Conservation (phyloP, 1,284 basidiomycete species). For the Salmacisia buchloeana region DNA sequence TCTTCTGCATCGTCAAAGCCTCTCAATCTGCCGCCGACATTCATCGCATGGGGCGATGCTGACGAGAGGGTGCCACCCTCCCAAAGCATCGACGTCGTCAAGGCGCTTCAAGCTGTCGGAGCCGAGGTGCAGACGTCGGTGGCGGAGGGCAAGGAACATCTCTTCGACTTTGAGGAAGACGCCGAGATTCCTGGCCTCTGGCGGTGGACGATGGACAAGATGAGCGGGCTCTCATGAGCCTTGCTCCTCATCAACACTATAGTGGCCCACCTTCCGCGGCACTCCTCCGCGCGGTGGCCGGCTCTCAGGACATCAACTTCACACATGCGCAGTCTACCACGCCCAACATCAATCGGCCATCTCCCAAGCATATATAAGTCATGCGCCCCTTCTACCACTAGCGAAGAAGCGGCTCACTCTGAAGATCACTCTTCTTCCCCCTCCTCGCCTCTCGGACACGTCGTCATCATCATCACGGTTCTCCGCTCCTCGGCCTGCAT, state of each 20-base stretch:
- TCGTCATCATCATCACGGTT: no score
- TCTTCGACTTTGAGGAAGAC: conserved; percentile 11
- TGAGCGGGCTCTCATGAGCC: background rate
- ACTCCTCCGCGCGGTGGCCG: no score
- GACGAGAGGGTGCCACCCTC: conserved; percentile 27
- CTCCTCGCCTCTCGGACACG: no score
- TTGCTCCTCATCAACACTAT: background rate
- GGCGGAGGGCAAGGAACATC: conserved; percentile 8
- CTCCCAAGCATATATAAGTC: no score
- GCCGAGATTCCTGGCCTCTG: conserved; percentile 10
- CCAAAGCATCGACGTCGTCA: conserved; percentile 26
- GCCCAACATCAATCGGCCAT: no score
- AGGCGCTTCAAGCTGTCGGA: conserved; percentile 17
- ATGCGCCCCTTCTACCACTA: no score
- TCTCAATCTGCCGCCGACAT: background rate
- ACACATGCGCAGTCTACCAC: no score
- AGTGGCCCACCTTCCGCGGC: background rate
- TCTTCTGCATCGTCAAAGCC: conserved; percentile 11
- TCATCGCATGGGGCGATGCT: conserved; percentile 29
- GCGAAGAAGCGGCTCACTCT: no score
- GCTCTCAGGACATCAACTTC: no score
- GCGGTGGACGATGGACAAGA: background rate
- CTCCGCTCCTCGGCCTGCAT: no score
- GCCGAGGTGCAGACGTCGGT: background rate
- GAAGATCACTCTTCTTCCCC: no score